A percentile compares a stretch with the other conserved stretches of the same genome.
phyloP scores from a whole-genome alignment of 257 asterid genomes.

The Solanum bulbocastanum region DNA sequence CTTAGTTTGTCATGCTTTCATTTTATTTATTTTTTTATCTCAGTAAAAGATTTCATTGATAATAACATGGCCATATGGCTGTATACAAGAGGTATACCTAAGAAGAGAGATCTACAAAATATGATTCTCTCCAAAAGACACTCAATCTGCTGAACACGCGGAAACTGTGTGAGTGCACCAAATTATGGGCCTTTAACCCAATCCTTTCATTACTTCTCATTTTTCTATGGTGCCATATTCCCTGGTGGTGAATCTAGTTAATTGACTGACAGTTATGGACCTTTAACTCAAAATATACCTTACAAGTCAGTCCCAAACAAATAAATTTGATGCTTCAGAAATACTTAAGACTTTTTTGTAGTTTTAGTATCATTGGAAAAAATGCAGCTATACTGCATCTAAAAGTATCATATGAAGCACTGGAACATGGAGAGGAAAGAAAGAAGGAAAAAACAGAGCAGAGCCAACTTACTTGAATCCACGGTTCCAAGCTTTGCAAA shows the following conservation, averaged over 20 bases:
- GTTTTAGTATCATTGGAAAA: neutral
- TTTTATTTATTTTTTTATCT: neutral
- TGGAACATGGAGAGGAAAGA: neutral
- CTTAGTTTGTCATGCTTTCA: neutral
- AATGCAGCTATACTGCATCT: neutral
- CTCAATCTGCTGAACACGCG: neutral
- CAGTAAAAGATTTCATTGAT: neutral
- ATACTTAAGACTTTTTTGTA: neutral
- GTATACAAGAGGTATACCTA: neutral
- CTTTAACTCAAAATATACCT: neutral
- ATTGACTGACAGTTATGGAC: neutral
- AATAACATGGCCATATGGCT: neutral
- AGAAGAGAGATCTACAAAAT: neutral
- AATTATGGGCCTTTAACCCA: neutral
- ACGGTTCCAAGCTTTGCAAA: slow-evolving; percentile 91
- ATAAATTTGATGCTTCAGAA: neutral
- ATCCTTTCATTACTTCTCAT: neutral
- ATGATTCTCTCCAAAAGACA: neutral
- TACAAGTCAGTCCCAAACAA: neutral
- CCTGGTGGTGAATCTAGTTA: neutral
- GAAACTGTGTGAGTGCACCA: neutral
- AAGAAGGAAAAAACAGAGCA: neutral
- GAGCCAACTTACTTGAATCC: slow-evolving; percentile 60
- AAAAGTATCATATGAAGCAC: neutral
- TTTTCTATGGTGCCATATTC: neutral